Evolutionary conservation across 345 rosid genomes (phyloP), one percentile per base, ranked within the genome.

Genomic region (Populus nigra): DNA sequence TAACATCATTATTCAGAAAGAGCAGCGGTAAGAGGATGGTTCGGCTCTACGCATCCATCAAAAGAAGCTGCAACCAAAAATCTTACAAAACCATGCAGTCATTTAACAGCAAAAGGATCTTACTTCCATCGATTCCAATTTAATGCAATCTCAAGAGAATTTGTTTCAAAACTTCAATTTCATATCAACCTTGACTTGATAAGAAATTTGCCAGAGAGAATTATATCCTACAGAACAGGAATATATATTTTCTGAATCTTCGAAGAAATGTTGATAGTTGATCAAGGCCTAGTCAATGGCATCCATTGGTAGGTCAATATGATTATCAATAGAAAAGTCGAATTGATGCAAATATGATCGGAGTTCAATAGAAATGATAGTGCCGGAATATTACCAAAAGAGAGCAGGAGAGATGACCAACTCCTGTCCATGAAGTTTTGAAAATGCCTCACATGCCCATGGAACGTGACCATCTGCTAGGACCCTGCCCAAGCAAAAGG

Each of bases 401-500:
- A 81, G 80, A 65, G 80, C 79, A n/a, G 80, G 73, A 33, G 80
- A 81, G 4, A 35, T 22, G 12, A 76, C 43, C 15, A 81, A 75
- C 47, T 76, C 39, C 73, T 6, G 69, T 57, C 73, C 80, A 59
- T 81, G 83, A 41, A 81, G 74, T 72, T 81, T 81, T 12, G 83
- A 81, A 62, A 81, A 81, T 55, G 83, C 83, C 62, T 81, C 83
- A 2, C 83, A 81, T n/a, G 80, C 83, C 83, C 83, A 81, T 0
- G 80, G 70, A 57, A 81, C 73, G 57, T 81, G 83, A 72, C 80
- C 83, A 43, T 81, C 83, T 25, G 83, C 83, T 41, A 81, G 73
- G 47, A 81, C 83, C 55, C 83, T 80, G 76, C 45, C n/a, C 47
- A 17, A 55, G 38, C 57, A n/a, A 55, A 35, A 76, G 55, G 31